Evolutionary conservation across 208 protist genomes (phyloP).

Genomic region (Trypanosoma melophagium): DNA sequence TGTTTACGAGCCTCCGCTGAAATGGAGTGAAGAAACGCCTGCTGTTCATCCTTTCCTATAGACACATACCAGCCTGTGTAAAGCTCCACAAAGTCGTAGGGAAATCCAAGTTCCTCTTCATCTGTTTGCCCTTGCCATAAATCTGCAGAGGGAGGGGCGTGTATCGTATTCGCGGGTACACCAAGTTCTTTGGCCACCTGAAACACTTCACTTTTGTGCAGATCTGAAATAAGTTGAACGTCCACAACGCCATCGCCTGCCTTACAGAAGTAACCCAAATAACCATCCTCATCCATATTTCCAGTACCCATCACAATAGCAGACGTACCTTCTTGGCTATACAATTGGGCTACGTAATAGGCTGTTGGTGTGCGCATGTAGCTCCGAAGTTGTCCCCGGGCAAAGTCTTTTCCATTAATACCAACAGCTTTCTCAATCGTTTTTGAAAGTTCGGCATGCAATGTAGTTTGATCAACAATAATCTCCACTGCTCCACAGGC

Average conservation of each 20-base stretch:
- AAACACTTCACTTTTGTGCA: conserved; percentile 96
- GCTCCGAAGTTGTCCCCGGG: conserved; percentile 90
- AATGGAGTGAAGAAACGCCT: conserved; percentile 45
- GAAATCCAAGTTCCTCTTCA: conserved; percentile 95
- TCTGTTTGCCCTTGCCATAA: conserved; percentile 96
- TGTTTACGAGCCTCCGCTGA: conserved; percentile 55
- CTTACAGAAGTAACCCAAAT: conserved; percentile 96
- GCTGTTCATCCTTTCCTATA: conserved; percentile 53
- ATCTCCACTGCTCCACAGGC: conserved; percentile 81
- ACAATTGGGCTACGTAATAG: conserved; percentile 94
- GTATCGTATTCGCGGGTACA: conserved; percentile 81
- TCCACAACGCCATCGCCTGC: conserved; percentile 96
- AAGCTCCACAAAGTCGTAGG: conserved; percentile 96
- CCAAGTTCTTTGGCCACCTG: conserved; percentile 72
- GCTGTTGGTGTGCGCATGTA: conserved; percentile 94
- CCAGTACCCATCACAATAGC: conserved; percentile 95
- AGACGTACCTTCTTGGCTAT: conserved; percentile 80
- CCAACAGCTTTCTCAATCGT: conserved; percentile 69
- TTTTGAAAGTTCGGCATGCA: conserved; percentile 74
- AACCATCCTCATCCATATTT: conserved; percentile 97
- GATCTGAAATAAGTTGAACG: conserved; percentile 94
- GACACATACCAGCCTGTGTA: conserved; percentile 87
- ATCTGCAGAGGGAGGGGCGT: conserved; percentile 92
- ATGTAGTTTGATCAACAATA: conserved; percentile 90
- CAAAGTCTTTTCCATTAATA: conserved; percentile 85